Evolutionary conservation across 495 filamentous ascomycete species (phyloP).

Genomic region (Lasiosphaeria hispida): DNA sequence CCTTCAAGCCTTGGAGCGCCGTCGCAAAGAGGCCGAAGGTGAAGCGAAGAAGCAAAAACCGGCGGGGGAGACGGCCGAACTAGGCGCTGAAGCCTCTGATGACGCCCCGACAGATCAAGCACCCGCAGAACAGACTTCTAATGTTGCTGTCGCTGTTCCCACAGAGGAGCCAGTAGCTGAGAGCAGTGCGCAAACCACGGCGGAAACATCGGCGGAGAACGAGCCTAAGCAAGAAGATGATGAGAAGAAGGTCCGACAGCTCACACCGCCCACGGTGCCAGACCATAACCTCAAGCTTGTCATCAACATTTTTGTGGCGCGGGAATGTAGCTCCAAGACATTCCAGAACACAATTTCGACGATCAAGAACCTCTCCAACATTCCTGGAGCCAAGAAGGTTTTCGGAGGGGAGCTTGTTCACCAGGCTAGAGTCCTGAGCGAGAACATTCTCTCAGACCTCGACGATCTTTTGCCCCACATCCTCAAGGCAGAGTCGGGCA

Average conservation of each 20-base stretch:
- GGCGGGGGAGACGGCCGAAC: conserved; percentile 31
- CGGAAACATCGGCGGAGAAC: conserved; percentile 44
- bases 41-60: conserved; percentile 56
- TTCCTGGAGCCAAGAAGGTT: conserved; percentile 83
- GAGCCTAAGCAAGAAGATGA: conserved; percentile 51
- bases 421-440: conserved; percentile 79
- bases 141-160: conserved; percentile 13
- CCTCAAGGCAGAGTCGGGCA: conserved; percentile 78
- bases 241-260: conserved; percentile 67
- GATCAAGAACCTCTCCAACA: conserved; percentile 93
- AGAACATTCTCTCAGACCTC: conserved; percentile 79
- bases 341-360: conserved; percentile 95
- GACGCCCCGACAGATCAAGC: conserved; percentile 23
- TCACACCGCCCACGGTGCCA: conserved; percentile 83
- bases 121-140: conserved; percentile 24
- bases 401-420: conserved; percentile 88
- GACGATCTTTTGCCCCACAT: conserved; percentile 87
- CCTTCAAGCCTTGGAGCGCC: conserved; percentile 74
- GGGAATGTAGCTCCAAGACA: conserved; percentile 93
- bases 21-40: conserved; percentile 69
- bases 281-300: conserved; percentile 88
- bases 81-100: conserved; percentile 19
- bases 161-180: conserved; percentile 28
- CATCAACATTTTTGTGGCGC: conserved; percentile 90
- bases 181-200: conserved; percentile 26